Evolutionary conservation across 2,329 filamentous ascomycete genomes (phyloP), one percentile per base, ranked within the genome.

Genomic region (Fusarium udum): DNA sequence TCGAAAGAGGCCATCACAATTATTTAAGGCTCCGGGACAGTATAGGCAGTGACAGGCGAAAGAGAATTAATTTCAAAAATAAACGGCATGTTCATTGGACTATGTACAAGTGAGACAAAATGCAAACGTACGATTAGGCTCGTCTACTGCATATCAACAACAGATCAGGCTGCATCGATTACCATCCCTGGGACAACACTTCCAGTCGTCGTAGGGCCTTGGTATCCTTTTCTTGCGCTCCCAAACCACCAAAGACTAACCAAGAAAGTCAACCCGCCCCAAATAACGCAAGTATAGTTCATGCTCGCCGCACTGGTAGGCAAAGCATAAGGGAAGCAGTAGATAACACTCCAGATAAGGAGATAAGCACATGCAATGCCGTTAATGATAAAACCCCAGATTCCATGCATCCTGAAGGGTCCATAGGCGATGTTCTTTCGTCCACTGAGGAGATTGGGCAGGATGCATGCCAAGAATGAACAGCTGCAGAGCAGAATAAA

Each of bases 341-440:
- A 92, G 42, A 92, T 89, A 14, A 92, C 86, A 7, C 89, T 85
- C 79, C 90, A 92, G 0, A 87, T 86, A 7, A 87, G 67, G 72
- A 92, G 90, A 77, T 92, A 92, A 1, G 82, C 77, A 71, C 88
- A 87, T 2, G 87, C 84, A 1, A 89, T 73, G 6, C 82, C 80
- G 39, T 89, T 89, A 5, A 92, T 81, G 0, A 81, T 68, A 67
- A 87, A 90, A 2, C 87, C 89, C 4, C 85, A 48, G 16, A 72
- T 72, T 5, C 83, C 82, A 4, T 82, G 80, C 84, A 92, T 87
- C 69, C 83, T 85, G 74, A 92, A 93, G 0, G 87, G 87, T 0
- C 91, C 91, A 0, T 87, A 89, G 0, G 49, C 80, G 14, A 82
- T 75, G 28, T 80, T 80, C 52, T 76, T 80, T 31, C 80, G 74